Evolutionary conservation across 176 grass and related monocot species (phyloP).

Genomic region (Bolboschoenus planiculmis): DNA sequence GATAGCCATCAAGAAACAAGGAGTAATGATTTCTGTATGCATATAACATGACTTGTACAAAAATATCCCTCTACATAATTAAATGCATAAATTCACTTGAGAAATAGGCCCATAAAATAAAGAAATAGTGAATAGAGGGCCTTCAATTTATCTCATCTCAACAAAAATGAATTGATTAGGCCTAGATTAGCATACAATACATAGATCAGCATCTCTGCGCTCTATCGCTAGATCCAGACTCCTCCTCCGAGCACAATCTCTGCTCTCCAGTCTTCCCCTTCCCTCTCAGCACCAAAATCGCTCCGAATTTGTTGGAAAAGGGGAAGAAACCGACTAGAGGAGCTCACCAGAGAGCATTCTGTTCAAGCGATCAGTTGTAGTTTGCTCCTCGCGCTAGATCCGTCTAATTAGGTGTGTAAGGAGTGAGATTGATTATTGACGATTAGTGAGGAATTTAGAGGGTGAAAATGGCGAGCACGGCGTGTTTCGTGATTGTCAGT

Average conservation of each 20-base stretch:
- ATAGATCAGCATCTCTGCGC: not conserved
- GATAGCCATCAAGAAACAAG: too few species aligned
- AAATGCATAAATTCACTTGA: not conserved
- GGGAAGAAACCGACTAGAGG: too few species aligned
- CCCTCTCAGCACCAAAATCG: not conserved
- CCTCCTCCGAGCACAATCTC: not conserved
- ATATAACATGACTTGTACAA: too few species aligned
- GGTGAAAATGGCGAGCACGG: conserved; percentile 68
- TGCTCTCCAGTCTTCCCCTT: not conserved
- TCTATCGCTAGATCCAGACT: not conserved
- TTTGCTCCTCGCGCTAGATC: not conserved
- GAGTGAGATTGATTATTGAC: not conserved
- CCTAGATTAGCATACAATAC: not conserved
- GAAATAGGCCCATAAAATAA: not conserved
- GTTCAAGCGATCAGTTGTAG: not conserved
- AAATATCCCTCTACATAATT: too few species aligned
- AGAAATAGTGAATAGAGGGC: too few species aligned
- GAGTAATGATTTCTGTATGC: too few species aligned
- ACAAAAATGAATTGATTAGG: too few species aligned
- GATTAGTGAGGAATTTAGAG: not conserved
- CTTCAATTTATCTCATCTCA: too few species aligned
- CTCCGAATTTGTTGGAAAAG: not conserved
- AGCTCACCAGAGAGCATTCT: not conserved
- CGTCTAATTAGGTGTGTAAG: not conserved
- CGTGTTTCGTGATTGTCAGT: conserved; percentile 79